Conservation (phyloP, 2,329 filamentous ascomycete genomes). For the Aureobasidium sp. region DNA sequence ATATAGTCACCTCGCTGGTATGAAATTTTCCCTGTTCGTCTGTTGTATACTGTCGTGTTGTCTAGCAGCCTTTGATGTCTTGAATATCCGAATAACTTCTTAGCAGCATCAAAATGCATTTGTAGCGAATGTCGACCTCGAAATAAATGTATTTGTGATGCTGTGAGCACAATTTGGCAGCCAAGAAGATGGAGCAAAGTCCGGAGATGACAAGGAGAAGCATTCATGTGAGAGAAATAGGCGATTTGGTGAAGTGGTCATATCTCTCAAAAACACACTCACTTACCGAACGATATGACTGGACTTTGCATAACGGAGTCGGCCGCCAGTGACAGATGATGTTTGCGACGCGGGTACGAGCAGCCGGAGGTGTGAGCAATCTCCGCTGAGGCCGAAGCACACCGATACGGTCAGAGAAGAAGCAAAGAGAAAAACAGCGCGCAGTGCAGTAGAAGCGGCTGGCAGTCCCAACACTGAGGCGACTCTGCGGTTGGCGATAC, state of each 20-base stretch:
- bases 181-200: background rate
- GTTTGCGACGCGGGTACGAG: background rate
- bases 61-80: background rate
- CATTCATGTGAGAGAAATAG: background rate
- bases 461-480: background rate
- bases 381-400: slow-evolving; percentile 4
- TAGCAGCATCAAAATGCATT: background rate
- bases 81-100: background rate
- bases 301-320: background rate
- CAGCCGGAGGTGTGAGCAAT: slow-evolving; percentile 2
- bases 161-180: background rate
- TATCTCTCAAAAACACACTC: too few species aligned
- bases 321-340: background rate
- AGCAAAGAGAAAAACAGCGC: background rate
- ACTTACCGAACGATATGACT: background rate
- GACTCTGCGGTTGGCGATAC: background rate
- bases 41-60: background rate
- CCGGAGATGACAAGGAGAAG: background rate
- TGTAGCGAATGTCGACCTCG: background rate
- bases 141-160: background rate
- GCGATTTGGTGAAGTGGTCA: too few species aligned
- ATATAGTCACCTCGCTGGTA: too few species aligned
- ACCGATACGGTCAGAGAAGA: background rate
- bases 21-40: background rate
- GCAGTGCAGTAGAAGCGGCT: background rate